phyloP scores from a whole-genome alignment of 495 filamentous ascomycete genomes.

The Hypoxylon cercidicola region DNA sequence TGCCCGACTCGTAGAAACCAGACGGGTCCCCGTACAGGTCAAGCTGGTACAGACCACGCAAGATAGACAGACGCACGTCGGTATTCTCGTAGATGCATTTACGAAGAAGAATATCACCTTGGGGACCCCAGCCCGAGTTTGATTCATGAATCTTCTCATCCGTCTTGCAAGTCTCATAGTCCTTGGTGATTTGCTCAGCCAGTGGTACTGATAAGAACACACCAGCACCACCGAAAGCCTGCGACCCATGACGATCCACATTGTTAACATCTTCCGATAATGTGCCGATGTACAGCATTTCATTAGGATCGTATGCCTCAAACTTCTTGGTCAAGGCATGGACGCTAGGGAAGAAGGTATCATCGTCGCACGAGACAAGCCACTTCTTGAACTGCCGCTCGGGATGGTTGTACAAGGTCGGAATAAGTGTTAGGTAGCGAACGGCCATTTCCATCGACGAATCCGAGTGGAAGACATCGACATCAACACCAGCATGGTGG shows the following conservation, averaged over 20 bases:
- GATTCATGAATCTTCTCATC: conserved; percentile 60
- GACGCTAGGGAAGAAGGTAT: conserved; percentile 78
- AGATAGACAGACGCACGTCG: conserved; percentile 66
- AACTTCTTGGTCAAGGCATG: conserved; percentile 64
- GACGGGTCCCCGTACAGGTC: conserved; percentile 73
- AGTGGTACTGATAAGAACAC: conserved; percentile 75
- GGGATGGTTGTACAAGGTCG: conserved; percentile 61
- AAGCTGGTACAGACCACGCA: conserved; percentile 73
- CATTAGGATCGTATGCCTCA: conserved; percentile 61
- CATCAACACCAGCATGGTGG: conserved; percentile 66
- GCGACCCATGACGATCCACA: conserved; percentile 72
- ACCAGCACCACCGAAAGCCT: conserved; percentile 78
- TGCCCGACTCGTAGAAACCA: conserved; percentile 74
- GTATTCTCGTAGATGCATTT: conserved; percentile 75
- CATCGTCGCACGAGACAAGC: conserved; percentile 77
- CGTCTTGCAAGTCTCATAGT: conserved; percentile 65
- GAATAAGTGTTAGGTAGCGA: conserved; percentile 64
- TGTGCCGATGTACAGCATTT: conserved; percentile 73
- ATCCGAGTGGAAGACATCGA: conserved; percentile 69
- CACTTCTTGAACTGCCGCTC: conserved; percentile 66
- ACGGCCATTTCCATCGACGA: conserved; percentile 70
- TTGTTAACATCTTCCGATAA: conserved; percentile 76
- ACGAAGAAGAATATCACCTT: conserved; percentile 73
- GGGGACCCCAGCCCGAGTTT: conserved; percentile 64
- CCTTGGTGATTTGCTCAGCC: conserved; percentile 66